phyloP scores from a whole-genome alignment of 129 eudicot species.

The Daucus carota region DNA sequence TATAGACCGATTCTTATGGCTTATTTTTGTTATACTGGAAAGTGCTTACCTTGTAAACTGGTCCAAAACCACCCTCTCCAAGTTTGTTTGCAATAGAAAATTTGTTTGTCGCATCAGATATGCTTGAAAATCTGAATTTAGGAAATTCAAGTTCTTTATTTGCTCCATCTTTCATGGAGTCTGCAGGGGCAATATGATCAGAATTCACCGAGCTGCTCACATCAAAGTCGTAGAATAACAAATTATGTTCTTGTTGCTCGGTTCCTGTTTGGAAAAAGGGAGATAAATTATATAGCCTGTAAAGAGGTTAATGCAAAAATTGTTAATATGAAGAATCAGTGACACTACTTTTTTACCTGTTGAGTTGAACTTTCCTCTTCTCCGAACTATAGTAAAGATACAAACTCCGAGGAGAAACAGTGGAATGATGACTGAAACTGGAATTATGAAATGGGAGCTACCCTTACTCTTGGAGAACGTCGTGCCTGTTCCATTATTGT shows the following conservation, averaged over 20 bases:
- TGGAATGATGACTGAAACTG: not conserved
- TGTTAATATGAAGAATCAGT: not conserved
- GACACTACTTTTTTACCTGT: not conserved
- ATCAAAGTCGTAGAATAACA: slow-evolving; percentile 7
- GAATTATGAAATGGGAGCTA: not conserved
- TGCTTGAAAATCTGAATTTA: slow-evolving; percentile 3
- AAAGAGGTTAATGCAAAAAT: not conserved
- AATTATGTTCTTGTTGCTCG: not conserved
- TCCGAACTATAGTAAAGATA: not conserved
- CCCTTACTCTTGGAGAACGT: not conserved
- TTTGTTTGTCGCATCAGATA: slow-evolving; percentile 4
- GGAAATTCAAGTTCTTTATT: not conserved
- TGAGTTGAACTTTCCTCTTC: not conserved
- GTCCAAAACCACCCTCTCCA: slow-evolving; percentile 11
- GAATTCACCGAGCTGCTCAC: not conserved
- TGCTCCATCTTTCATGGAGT: slow-evolving; percentile 2
- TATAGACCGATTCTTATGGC: no score
- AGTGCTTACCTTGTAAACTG: not conserved
- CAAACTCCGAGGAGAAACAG: not conserved
- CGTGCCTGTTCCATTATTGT: not conserved
- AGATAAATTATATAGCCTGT: not conserved
- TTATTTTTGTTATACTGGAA: not conserved
- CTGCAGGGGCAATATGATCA: not conserved
- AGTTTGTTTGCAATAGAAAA: slow-evolving; percentile 1
- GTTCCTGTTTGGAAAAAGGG: not conserved